Evolutionary conservation across 495 filamentous ascomycete genomes (phyloP), one percentile per base, ranked within the genome.

Genomic region (Evernia prunastri): DNA sequence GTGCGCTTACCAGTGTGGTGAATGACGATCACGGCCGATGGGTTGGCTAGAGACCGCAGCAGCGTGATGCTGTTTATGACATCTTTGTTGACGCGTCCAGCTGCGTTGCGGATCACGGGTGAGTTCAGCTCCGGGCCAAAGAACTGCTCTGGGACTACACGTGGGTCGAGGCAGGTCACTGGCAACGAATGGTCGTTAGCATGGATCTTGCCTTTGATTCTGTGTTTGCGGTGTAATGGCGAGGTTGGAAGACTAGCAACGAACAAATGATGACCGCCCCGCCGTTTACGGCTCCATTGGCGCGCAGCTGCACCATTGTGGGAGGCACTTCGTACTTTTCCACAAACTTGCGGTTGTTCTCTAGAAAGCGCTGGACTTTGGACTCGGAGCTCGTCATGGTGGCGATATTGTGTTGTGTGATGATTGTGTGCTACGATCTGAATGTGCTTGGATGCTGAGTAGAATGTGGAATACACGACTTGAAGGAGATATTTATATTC

Each of bases 111-210:
- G 25, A 29, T 29, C 4, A 27, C 15, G 10, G n/a, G 25, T 10
- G 37, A 2, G n/a, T n/a, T 1, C 2, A 15, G 4, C 0, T 40
- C 25, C 7, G 45, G 40, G 15, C 37, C 37, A 5, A 60, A 60
- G 42, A 62, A 35, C 33, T 63, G 61, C 40, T 63, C 61, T 8
- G 61, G 61, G 20, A 63, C 61, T 25, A 29, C 39, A 27, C 61
- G 61, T 4, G 61, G 61, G 53, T 63, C 61, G 10, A 63, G 51
- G 18, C 61, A 63, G 3, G 61, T 63, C 56, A 63, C 61, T 63
- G n/a, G 29, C 6, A 13, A 10, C n/a, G 12, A 37, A 4, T n/a
- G 15, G 11, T 84, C 63, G 49, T 82, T 79, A 8, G 77, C 73
- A 36, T 58, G 31, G 7, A n/a, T n/a, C 4, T 17, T 12, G 4